Conservation (phyloP, 345 rosid species). For the Heritiera fomes region DNA sequence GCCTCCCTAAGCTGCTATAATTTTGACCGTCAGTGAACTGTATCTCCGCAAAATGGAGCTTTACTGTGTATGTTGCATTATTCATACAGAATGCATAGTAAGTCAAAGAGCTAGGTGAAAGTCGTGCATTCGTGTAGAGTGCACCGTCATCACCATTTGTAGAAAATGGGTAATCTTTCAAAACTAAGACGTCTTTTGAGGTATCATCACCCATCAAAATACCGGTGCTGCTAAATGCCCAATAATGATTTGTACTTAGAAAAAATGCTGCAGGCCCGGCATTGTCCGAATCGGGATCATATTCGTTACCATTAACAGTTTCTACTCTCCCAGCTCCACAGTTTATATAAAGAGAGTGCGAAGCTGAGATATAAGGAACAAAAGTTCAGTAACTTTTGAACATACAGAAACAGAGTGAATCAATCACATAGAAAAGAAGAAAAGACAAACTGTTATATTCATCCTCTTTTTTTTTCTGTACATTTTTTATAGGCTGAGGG, state of each 20-base stretch:
- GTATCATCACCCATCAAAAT: conserved; percentile 40
- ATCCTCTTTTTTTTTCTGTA: too few species aligned
- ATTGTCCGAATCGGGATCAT: conserved; percentile 32
- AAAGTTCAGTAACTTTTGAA: not conserved
- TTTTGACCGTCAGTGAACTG: conserved; percentile 41
- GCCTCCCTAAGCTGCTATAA: conserved; percentile 44
- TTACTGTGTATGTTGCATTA: conserved; percentile 48
- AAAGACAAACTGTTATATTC: too few species aligned
- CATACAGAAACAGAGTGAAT: too few species aligned
- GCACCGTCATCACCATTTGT: conserved; percentile 15
- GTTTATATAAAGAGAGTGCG: conserved; percentile 34
- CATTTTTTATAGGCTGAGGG: too few species aligned
- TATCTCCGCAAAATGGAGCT: conserved; percentile 82
- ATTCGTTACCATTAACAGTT: conserved; percentile 18
- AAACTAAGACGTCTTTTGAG: conserved; percentile 23
- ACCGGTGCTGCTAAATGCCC: conserved; percentile 31
- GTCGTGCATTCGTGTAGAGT: conserved; percentile 48
- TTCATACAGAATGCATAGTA: conserved; percentile 50
- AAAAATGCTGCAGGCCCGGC: conserved; percentile 43
- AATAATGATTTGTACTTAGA: conserved; percentile 23
- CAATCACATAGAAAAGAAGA: too few species aligned
- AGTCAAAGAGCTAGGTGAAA: conserved; percentile 53
- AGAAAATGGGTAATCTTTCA: conserved; percentile 19
- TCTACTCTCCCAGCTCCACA: conserved; percentile 45
- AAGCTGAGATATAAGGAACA: conserved; percentile 31